Conservation (phyloP, 805 yeast genomes). For the Grigorovia transvaalensis region DNA sequence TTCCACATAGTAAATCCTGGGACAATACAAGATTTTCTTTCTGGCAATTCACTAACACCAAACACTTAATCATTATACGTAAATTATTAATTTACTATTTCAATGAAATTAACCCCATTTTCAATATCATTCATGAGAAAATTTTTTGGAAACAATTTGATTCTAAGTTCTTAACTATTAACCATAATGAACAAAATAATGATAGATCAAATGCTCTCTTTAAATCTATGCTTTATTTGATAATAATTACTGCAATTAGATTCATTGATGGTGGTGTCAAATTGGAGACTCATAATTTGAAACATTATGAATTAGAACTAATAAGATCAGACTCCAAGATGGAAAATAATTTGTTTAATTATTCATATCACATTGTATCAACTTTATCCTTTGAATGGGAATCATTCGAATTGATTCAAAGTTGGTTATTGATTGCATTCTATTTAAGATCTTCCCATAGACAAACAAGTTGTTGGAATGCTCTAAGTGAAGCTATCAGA, state of each 20-base stretch:
- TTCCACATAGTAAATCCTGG: conserved; percentile 7
- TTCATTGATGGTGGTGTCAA: conserved; percentile 33
- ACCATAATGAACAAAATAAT: conserved; percentile 19
- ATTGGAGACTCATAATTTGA: conserved; percentile 7
- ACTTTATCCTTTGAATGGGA: conserved; percentile 42
- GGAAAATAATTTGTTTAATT: conserved; percentile 36
- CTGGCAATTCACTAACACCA: conserved; percentile 10
- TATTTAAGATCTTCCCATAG: conserved; percentile 36
- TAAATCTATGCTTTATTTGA: conserved; percentile 39
- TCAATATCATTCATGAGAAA: conserved; percentile 41
- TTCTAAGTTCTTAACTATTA: conserved; percentile 16
- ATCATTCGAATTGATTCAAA: conserved; percentile 40
- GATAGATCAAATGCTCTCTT: conserved; percentile 34
- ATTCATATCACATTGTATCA: conserved; percentile 30
- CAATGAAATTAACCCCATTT: conserved; percentile 41
- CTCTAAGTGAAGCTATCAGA: conserved; percentile 34
- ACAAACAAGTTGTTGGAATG: conserved; percentile 35
- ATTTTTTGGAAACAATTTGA: conserved; percentile 43
- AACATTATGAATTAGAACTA: conserved; percentile 8
- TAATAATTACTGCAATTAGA: conserved; percentile 42
- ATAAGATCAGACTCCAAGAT: conserved; percentile 9
- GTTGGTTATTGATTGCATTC: conserved; percentile 37
- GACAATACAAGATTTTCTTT: background rate
- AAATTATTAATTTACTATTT: conserved; percentile 32
- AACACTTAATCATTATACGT: conserved; percentile 22